These are phyloP conservation scores for Helianthus tuberosus DNA, from an alignment of 129 eudicot genomes.

Conservation along the genomic window DNA sequence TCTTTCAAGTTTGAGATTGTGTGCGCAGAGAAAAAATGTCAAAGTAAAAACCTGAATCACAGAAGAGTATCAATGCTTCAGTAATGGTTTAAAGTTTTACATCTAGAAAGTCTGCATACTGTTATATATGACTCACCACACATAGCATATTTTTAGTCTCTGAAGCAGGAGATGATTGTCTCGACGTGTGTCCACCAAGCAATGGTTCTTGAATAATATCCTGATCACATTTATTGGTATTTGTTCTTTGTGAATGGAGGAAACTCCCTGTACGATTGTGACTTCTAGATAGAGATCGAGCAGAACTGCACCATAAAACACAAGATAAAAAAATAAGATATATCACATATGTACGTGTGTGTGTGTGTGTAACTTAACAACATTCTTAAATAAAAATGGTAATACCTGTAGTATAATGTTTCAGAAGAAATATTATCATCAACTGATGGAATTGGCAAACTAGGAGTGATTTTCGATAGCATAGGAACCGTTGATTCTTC, in stretches of 20 bases:
- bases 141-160: constrained; percentile 57
- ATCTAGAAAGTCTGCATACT: neutral
- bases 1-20: constrained; percentile 38
- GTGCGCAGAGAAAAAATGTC: constrained; percentile 46
- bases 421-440: constrained; percentile 30
- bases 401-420: constrained; percentile 61
- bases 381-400: constrained; percentile 3
- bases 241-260: constrained; percentile 37
- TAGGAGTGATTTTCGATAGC: constrained; percentile 40
- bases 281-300: constrained; percentile 71
- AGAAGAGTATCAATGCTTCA: constrained; percentile 9
- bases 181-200: constrained; percentile 38
- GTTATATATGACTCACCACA: constrained; percentile 54
- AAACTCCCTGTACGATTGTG: constrained; percentile 55
- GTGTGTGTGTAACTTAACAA: constrained; percentile 4
- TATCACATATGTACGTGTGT: neutral
- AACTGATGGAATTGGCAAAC: constrained; percentile 52
- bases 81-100: neutral
- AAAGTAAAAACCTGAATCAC: constrained; percentile 53
- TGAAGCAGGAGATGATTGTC: constrained; percentile 46
- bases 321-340: constrained; percentile 1
- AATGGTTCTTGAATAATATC: constrained; percentile 54
- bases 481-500: constrained; percentile 32
- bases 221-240: constrained; percentile 27
- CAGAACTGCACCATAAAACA: constrained; percentile 62